These are phyloP conservation scores for Xylariaceae sp. DNA, from an alignment of 2,329 filamentous ascomycete genomes.

Conservation along the genomic window DNA sequence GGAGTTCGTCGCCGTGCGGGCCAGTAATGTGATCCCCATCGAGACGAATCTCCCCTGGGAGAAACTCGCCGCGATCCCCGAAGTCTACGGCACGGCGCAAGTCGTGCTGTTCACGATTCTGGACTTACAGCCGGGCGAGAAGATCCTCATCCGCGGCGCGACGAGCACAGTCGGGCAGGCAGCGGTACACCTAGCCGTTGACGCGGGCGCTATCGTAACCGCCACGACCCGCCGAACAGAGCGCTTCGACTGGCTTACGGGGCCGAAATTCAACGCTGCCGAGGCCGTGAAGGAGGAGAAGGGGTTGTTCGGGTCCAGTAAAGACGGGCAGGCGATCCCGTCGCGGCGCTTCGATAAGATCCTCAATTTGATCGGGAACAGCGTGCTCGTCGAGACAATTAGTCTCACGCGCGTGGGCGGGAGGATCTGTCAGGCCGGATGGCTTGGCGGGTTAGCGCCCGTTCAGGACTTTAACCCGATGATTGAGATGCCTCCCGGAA, in stretches of 20 bases:
- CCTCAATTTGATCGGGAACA: constrained; percentile 38
- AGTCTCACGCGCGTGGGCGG: constrained; percentile 33
- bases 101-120: constrained; percentile 37
- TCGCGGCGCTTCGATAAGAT: constrained; percentile 33
- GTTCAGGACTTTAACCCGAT: constrained; percentile 40
- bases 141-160: constrained; percentile 37
- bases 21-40: constrained; percentile 32
- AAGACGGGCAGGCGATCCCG: neutral
- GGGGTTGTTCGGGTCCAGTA: constrained; percentile 1
- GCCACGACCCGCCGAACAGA: constrained; percentile 35
- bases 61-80: constrained; percentile 37
- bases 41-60: constrained; percentile 33
- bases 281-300: constrained; percentile 9
- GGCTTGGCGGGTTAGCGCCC: constrained; percentile 38
- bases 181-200: constrained; percentile 28
- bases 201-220: constrained; percentile 34
- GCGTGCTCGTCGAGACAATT: constrained; percentile 36
- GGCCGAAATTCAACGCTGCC: constrained; percentile 11
- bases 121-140: constrained; percentile 32
- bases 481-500: constrained; percentile 40
- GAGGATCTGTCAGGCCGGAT: constrained; percentile 36
- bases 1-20: constrained; percentile 33
- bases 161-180: constrained; percentile 39
- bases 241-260: constrained; percentile 17
- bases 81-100: constrained; percentile 39